These are phyloP conservation scores for Solanum chmielewskii DNA, from an alignment of 257 asterid species.

Conservation along the genomic window DNA sequence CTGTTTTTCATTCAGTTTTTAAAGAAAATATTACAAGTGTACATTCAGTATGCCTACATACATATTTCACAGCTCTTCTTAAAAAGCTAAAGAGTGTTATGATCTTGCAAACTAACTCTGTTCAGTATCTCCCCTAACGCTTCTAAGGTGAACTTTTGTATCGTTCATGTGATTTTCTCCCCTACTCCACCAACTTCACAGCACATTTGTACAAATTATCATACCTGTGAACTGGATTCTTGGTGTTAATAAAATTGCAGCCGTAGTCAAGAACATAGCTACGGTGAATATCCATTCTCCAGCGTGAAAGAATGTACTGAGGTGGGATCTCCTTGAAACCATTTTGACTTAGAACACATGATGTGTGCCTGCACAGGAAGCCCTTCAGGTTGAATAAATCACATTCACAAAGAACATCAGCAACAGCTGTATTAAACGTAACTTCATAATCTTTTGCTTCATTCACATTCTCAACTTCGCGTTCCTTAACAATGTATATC, in stretches of 20 bases:
- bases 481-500: conserved; percentile 35
- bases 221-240: conserved; percentile 44
- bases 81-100: neutral
- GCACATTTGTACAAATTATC: conserved; percentile 30
- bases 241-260: conserved; percentile 26
- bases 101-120: conserved; percentile 17
- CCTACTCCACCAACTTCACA: conserved; percentile 38
- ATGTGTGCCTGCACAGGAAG: conserved; percentile 49
- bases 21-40: neutral
- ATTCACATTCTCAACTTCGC: conserved; percentile 17
- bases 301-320: conserved; percentile 44
- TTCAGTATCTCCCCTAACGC: conserved; percentile 32
- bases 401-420: conserved; percentile 33
- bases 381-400: conserved; percentile 48
- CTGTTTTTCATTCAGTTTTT: neutral
- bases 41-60: neutral
- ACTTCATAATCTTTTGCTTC: conserved; percentile 41
- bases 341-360: conserved; percentile 34
- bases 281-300: conserved; percentile 44
- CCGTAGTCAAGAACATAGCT: conserved; percentile 18
- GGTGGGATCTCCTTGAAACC: conserved; percentile 50
- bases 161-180: conserved; percentile 35
- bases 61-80: neutral
- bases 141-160: conserved; percentile 26
- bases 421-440: conserved; percentile 21